These are phyloP conservation scores for Zygosaccharomyces pseudobailii DNA, from an alignment of 1,139 yeast genomes.

Conservation along the genomic window DNA sequence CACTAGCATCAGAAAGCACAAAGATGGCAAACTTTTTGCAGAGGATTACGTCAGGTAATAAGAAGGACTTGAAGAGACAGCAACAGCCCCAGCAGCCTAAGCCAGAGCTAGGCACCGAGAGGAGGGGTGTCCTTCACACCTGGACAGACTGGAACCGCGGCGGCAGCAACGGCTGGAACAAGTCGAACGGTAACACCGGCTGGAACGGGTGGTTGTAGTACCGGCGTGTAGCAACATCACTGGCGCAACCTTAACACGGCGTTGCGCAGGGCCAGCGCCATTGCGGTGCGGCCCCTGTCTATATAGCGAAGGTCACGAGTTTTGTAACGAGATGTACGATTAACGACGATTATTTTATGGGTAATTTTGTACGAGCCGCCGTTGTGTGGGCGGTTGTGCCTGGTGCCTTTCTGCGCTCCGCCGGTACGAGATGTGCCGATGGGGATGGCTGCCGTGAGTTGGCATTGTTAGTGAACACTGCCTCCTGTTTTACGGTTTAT, in stretches of 20 bases:
- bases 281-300: background rate
- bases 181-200: background rate
- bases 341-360: background rate
- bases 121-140: background rate
- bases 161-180: background rate
- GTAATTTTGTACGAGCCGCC: too few species aligned
- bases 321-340: background rate
- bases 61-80: background rate
- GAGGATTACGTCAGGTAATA: background rate
- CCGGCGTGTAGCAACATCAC: background rate
- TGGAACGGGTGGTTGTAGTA: background rate
- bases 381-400: too few species aligned
- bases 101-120: background rate
- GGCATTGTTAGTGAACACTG: too few species aligned
- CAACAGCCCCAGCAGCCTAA: background rate
- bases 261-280: background rate
- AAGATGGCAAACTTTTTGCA: background rate
- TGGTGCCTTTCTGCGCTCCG: too few species aligned
- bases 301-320: too few species aligned
- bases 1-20: background rate
- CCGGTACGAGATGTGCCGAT: too few species aligned
- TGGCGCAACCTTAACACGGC: background rate
- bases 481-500: too few species aligned
- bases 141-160: background rate
- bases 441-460: too few species aligned